A percentile compares a stretch with the other conserved stretches of the same genome.
These are phyloP conservation scores for Zhuliangozyma parablackwelliae DNA, from an alignment of 1,139 yeast genomes.

Conservation along the genomic window DNA sequence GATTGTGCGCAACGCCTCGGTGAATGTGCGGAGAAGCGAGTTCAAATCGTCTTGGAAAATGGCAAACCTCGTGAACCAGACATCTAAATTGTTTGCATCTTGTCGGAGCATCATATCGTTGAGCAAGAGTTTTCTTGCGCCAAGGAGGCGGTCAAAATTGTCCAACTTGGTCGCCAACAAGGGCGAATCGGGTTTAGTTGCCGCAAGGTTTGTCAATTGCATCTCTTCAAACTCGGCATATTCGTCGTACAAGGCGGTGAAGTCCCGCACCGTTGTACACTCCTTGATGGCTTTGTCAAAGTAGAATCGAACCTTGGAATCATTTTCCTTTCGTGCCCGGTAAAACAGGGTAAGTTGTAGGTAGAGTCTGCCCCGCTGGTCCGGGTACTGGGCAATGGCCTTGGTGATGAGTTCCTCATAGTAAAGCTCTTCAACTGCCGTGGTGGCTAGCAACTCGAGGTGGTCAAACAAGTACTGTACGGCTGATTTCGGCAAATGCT, in stretches of 20 bases:
- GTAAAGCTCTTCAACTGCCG: background rate
- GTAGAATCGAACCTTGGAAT: constrained; percentile 40
- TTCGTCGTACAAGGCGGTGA: constrained; percentile 60
- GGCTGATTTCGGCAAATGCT: constrained; percentile 12
- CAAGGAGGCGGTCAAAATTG: constrained; percentile 52
- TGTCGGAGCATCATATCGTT: constrained; percentile 67
- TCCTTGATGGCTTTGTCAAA: constrained; percentile 46
- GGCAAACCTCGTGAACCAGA: constrained; percentile 63
- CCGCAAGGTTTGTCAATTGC: constrained; percentile 19
- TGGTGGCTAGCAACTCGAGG: constrained; percentile 37
- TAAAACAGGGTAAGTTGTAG: constrained; percentile 49
- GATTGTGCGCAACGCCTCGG: constrained; percentile 62
- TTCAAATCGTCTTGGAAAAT: constrained; percentile 26
- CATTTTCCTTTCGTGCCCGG: constrained; percentile 25
- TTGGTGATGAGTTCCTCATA: constrained; percentile 6
- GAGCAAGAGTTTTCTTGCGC: constrained; percentile 50
- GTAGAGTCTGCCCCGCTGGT: constrained; percentile 52
- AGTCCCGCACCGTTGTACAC: constrained; percentile 56
- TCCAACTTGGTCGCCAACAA: constrained; percentile 42
- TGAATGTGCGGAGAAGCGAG: constrained; percentile 52
- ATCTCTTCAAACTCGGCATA: constrained; percentile 62
- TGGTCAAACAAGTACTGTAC: constrained; percentile 41
- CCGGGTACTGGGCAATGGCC: constrained; percentile 47
- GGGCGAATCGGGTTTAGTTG: constrained; percentile 16
- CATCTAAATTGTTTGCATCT: constrained; percentile 55